Percentiles rank a stretch among this genome's conserved stretches.
Conservation (phyloP, 164 flowering plant genomes). For the Berberis vulgaris region DNA sequence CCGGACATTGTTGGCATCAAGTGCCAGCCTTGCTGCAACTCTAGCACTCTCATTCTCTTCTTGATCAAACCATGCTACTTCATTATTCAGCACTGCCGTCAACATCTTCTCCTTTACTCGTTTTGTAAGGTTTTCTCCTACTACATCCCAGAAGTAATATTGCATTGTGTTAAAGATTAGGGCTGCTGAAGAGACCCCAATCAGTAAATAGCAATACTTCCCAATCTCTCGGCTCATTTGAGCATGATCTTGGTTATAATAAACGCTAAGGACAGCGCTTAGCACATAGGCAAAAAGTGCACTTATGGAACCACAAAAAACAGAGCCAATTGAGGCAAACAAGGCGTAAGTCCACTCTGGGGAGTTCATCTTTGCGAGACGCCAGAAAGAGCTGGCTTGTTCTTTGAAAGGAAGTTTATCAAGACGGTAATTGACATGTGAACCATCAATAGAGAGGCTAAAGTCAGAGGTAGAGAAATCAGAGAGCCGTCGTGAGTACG, state of each 20-base stretch:
- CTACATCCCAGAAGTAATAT: conserved; percentile 90
- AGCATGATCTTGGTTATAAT: conserved; percentile 67
- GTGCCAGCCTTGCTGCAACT: conserved; percentile 79
- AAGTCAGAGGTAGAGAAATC: conserved; percentile 96
- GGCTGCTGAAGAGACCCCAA: conserved; percentile 90
- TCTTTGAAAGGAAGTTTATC: conserved; percentile 88
- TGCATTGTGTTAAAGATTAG: conserved; percentile 84
- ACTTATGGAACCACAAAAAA: conserved; percentile 76
- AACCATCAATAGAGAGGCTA: conserved; percentile 58
- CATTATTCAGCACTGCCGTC: conserved; percentile 75
- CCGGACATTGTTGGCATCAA: conserved; percentile 89
- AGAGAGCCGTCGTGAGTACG: conserved; percentile 90
- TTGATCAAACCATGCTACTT: conserved; percentile 93
- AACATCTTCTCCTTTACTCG: conserved; percentile 91
- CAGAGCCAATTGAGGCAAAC: conserved; percentile 78
- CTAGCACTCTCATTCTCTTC: conserved; percentile 96
- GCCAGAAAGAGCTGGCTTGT: conserved; percentile 91
- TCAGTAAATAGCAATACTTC: conserved; percentile 75
- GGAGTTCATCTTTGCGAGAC: conserved; percentile 91
- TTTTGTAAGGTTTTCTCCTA: conserved; percentile 91
- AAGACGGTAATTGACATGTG: conserved; percentile 49
- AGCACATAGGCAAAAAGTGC: conserved; percentile 93
- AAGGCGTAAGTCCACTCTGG: conserved; percentile 90
- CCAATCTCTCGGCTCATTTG: conserved; percentile 70
- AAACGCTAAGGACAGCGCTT: conserved; percentile 86